Evolutionary conservation across 2,329 filamentous ascomycete species (phyloP), one percentile per base, ranked within the genome.

Genomic region (Zymoseptoria brevis): DNA sequence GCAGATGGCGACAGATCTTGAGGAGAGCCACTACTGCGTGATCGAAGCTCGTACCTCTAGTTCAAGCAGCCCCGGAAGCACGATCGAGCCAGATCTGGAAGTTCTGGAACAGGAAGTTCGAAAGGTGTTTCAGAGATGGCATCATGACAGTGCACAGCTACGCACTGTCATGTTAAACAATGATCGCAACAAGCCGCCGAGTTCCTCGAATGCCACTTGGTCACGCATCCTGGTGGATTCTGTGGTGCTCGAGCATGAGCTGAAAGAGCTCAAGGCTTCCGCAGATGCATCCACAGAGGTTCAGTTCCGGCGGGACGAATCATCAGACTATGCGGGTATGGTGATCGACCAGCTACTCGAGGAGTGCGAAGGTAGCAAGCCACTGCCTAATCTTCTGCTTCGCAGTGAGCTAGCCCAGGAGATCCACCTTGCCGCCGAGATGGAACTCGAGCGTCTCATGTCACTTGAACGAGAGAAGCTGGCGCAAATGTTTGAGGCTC

Each of bases 401-500:
- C 55, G 53, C 35, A 55, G 56, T 19, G 61, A 63, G 41, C 22
- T 63, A 11, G 61, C 52, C 19, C 48, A 52, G 22, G 51, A 57
- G 16, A 29, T 60, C 4, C 19, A 35, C 13, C 13, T 9, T 30
- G 51, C 35, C 35, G 35, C 35, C 6, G 35, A n/a, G 11, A 6
- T n/a, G 53, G 51, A 52, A 35, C 30, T 50, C 45, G 16, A 30
- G 22, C 16, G 19, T 57, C n/a, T 24, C 41, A 19, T 21, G 26
- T 24, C 52, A 16, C 54, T 58, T 7, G 56, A 66, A 13, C 45
- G 49, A 7, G 53, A 55, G 4, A 50, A 54, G 11, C 65, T 67
- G 50, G 53, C 59, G 9, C 24, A 60, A 19, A 41, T 68, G 19
- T 41, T 69, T 30, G 59, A 61, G 29, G 52, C 55, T 11, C 48